Evolutionary conservation across 2,329 filamentous ascomycete species (phyloP).

Genomic region (Trichothecium roseum): DNA sequence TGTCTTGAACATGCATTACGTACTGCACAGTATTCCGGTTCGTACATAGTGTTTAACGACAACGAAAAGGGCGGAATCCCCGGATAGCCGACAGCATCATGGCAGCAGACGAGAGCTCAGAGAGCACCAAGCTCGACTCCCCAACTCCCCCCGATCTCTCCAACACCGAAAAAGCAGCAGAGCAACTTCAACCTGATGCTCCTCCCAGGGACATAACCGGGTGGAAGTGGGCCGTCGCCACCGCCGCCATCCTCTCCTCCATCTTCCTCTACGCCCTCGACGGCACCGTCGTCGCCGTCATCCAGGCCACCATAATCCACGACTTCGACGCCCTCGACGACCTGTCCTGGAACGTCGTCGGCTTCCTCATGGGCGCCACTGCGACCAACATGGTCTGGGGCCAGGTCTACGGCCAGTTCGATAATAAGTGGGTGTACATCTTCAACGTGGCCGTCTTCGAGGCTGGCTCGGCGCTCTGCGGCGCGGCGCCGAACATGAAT

Average conservation of each 20-base stretch:
- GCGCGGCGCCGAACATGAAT: slow-evolving; percentile 30
- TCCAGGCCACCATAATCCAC: slow-evolving; percentile 26
- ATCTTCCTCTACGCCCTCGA: slow-evolving; percentile 26
- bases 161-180: too few relatives aligned
- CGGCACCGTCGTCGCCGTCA: slow-evolving; percentile 33
- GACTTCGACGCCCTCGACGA: slow-evolving; percentile 22
- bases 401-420: slow-evolving; percentile 20
- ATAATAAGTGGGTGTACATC: slow-evolving; percentile 30
- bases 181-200: too few relatives aligned
- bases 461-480: slow-evolving; percentile 24
- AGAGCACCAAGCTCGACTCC: too few relatives aligned
- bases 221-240: slow-evolving; percentile 7
- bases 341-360: slow-evolving; percentile 25
- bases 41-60: too few relatives aligned
- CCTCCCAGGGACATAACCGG: neutral
- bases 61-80: too few relatives aligned
- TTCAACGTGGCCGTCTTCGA: slow-evolving; percentile 14
- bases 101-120: too few relatives aligned
- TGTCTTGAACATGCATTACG: too few relatives aligned
- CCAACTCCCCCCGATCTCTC: too few relatives aligned
- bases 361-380: slow-evolving; percentile 12
- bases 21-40: too few relatives aligned
- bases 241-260: slow-evolving; percentile 7
- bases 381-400: slow-evolving; percentile 11
- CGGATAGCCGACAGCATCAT: too few relatives aligned